Conservation (phyloP, 371 early-diverging fungal genomes). For the Actinomortierella ambigua region DNA sequence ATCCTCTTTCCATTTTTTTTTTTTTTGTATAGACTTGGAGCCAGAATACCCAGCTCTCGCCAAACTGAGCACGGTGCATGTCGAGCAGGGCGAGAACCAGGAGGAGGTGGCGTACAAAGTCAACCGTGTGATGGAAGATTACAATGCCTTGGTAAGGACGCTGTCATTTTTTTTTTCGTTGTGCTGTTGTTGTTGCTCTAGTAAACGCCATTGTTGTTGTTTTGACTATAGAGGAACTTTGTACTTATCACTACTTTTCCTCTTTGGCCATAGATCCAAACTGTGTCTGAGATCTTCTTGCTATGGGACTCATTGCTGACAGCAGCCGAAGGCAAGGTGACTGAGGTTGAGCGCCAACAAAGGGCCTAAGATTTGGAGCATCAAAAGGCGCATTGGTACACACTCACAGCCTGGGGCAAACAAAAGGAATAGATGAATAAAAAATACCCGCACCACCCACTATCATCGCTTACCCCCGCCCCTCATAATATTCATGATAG, state of each 20-base stretch:
- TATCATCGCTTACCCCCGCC: no score
- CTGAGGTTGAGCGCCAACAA: slow-evolving; percentile 50
- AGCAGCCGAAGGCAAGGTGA: slow-evolving; percentile 58
- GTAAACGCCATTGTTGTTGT: background rate
- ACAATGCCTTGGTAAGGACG: slow-evolving; percentile 53
- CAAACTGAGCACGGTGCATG: slow-evolving; percentile 53
- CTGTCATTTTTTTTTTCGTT: background rate
- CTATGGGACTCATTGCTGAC: slow-evolving; percentile 65
- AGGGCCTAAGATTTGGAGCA: background rate
- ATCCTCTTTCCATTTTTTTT: background rate
- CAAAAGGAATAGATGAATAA: background rate
- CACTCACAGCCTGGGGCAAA: background rate
- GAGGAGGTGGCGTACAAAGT: slow-evolving; percentile 51
- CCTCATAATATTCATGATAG: no score
- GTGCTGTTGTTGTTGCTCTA: background rate
- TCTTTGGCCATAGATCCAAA: slow-evolving; percentile 52
- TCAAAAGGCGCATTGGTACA: background rate
- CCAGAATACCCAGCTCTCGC: slow-evolving; percentile 52
- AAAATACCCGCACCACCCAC: no score
- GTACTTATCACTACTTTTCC: no score
- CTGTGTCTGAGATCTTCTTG: slow-evolving; percentile 66
- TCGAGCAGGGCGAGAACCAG: slow-evolving; percentile 52
- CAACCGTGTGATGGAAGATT: slow-evolving; percentile 56
- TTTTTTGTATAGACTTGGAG: slow-evolving; percentile 33
- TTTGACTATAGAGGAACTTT: no score